Base-by-base conservation (phyloP, 2,329 filamentous ascomycete genomes). In the Pseudopyrenochaeta lycopersici region DNA sequence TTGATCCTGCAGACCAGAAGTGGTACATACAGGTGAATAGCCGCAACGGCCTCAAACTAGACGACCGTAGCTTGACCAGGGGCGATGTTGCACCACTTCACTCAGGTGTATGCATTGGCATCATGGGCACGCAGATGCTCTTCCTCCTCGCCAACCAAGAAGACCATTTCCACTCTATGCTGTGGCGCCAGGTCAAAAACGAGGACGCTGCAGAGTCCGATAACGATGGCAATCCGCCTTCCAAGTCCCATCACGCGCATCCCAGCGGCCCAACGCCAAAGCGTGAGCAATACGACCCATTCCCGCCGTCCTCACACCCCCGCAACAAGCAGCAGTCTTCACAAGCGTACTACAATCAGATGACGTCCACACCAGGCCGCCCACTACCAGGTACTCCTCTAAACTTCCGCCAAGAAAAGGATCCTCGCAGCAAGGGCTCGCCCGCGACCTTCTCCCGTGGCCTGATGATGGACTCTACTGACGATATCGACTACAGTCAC, bases 121-220 rank as follows among this genome's bases (percentile, higher is more conserved):
- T 98, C 70, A 90, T 90, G 66, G 91, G 91, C 47, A 90, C 95
- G 1, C 94, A 99, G 79, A 99, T 99, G 95, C 94, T 98, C 82
- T 99, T 99, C 76, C 91, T 97, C 42, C 85, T 96, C n/a, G 94
- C 95, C 0, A 87, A 86, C 20, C 88, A 90, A 50, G 85, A 86
- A 20, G 82, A 92, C 21, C 82, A 85, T 41, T 88, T 96, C 55
- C 85, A 90, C 68, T 83, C 83, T 18, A 85, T 79, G 66, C 92
- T 90, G 70, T 83, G 90, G 85, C 70, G 72, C 36, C 73, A 90
- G 63, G 87, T 90, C 11, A 73, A 68, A 52, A 71, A 63, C 45
- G 70, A 71, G 48, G 73, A 74, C 31, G 69, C 70, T 17, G 65
- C 71, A 21, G 71, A 74, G 47, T 78, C 77, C 14, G 80, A 80